These are phyloP conservation scores for Kwoniella shandongensis DNA, from an alignment of 768 basidiomycete genomes.

Conservation along the genomic window DNA sequence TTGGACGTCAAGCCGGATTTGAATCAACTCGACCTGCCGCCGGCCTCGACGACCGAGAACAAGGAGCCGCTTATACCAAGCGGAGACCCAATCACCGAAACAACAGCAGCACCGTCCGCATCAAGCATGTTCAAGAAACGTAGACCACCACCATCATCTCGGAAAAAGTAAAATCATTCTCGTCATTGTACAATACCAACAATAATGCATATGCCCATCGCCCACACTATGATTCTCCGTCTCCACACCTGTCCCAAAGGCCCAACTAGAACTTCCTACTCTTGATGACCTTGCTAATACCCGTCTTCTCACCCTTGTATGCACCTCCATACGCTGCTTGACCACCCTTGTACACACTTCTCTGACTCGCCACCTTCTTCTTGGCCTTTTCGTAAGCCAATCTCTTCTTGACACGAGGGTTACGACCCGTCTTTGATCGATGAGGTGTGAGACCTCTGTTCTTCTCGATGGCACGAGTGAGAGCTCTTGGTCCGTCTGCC, in stretches of 20 bases:
- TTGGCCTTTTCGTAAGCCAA: slow-evolving; percentile 90
- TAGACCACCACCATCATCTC: slow-evolving; percentile 37
- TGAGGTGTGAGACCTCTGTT: slow-evolving; percentile 93
- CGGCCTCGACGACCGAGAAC: background rate
- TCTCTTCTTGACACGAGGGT: slow-evolving; percentile 96
- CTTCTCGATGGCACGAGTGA: slow-evolving; percentile 85
- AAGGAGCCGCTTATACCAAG: slow-evolving; percentile 2
- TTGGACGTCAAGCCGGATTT: slow-evolving; percentile 18
- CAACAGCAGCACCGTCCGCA: background rate
- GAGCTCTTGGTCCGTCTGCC: slow-evolving; percentile 74
- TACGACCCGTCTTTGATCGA: slow-evolving; percentile 84
- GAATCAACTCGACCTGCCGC: background rate
- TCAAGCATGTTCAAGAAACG: slow-evolving; percentile 54
- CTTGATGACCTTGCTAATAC: slow-evolving; percentile 88
- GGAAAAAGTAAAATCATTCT: slow-evolving; percentile 25
- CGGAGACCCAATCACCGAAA: slow-evolving; percentile 2
- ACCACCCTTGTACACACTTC: slow-evolving; percentile 90
- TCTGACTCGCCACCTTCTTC: slow-evolving; percentile 83
- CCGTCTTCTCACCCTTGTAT: slow-evolving; percentile 89
- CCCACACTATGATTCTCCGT: background rate
- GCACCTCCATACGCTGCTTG: slow-evolving; percentile 63
- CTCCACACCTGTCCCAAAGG: background rate
- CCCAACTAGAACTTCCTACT: slow-evolving; percentile 63
- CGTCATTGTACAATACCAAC: background rate
- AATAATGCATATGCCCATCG: background rate